Evolutionary conservation across 2,329 filamentous ascomycete genomes (phyloP).

Genomic region (Decorospora gaudefroyi): DNA sequence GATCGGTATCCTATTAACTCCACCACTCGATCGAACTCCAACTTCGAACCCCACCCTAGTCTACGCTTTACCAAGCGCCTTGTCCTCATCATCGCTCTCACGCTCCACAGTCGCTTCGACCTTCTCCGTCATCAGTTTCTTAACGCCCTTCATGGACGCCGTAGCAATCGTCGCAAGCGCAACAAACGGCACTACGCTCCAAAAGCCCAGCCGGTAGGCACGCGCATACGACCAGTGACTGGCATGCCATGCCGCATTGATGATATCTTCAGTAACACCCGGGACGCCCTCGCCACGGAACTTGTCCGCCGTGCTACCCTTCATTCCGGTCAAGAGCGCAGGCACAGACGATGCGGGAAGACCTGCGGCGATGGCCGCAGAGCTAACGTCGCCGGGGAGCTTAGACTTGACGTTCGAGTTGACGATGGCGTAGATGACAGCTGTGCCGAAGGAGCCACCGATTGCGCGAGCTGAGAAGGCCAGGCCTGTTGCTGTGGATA

Average conservation of each 20-base stretch:
- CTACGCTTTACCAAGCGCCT: conserved; percentile 12
- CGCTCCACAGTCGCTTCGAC: conserved; percentile 42
- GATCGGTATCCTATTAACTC: no score
- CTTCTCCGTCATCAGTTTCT: conserved; percentile 38
- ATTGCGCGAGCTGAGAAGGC: conserved; percentile 43
- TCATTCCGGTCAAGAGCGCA: conserved; percentile 28
- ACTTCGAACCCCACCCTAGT: not conserved
- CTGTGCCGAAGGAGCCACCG: conserved; percentile 40
- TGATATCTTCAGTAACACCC: conserved; percentile 22
- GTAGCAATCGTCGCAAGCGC: conserved; percentile 33
- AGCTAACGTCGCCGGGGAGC: conserved; percentile 25
- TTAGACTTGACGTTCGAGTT: conserved; percentile 30
- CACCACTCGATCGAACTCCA: no score
- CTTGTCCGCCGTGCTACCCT: conserved; percentile 17
- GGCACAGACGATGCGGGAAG: conserved; percentile 27
- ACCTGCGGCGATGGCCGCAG: conserved; percentile 30
- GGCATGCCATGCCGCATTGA: conserved; percentile 30
- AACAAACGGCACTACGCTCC: conserved; percentile 41
- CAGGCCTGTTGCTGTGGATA: conserved; percentile 40
- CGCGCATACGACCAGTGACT: conserved; percentile 39
- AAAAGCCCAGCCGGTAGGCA: conserved; percentile 38
- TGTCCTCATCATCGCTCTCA: conserved; percentile 18
- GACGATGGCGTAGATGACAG: conserved; percentile 39
- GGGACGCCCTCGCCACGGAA: conserved; percentile 18
- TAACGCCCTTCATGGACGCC: conserved; percentile 35